Evolutionary conservation across 2,329 filamentous ascomycete species (phyloP).

Genomic region (Penicillium palitans): DNA sequence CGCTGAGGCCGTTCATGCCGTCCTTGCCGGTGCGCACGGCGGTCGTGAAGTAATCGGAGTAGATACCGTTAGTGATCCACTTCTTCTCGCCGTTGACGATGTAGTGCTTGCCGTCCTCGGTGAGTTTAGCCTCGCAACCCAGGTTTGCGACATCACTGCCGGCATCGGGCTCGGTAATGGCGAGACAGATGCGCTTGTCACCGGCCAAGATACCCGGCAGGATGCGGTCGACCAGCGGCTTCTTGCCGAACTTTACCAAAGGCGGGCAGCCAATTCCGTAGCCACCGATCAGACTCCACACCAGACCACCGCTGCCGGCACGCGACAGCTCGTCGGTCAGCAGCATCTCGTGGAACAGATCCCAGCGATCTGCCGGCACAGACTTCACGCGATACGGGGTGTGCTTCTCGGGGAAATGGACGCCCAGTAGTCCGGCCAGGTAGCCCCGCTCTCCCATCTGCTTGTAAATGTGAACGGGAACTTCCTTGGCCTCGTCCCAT

Average conservation of each 20-base stretch:
- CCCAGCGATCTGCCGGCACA: slow-evolving; percentile 87
- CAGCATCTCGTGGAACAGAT: slow-evolving; percentile 96
- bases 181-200: slow-evolving; percentile 95
- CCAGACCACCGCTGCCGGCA: slow-evolving; percentile 83
- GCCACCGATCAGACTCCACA: slow-evolving; percentile 97
- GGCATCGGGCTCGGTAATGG: slow-evolving; percentile 95
- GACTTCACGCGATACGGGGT: slow-evolving; percentile 70
- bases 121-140: slow-evolving; percentile 92
- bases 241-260: slow-evolving; percentile 86
- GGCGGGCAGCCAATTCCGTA: slow-evolving; percentile 94
- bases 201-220: slow-evolving; percentile 83
- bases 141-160: slow-evolving; percentile 94
- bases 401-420: slow-evolving; percentile 73
- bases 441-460: slow-evolving; percentile 93
- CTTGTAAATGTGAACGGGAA: slow-evolving; percentile 88
- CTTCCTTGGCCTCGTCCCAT: slow-evolving; percentile 94
- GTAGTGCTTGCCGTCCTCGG: slow-evolving; percentile 95
- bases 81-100: slow-evolving; percentile 99
- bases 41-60: slow-evolving; percentile 96
- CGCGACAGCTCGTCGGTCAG: slow-evolving; percentile 93
- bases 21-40: slow-evolving; percentile 85
- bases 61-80: slow-evolving; percentile 98
- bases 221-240: slow-evolving; percentile 80
- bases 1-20: slow-evolving; percentile 89
- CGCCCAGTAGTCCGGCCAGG: slow-evolving; percentile 82